Percentiles rank a stretch among this genome's conserved stretches.
Evolutionary conservation across 2,329 filamentous ascomycete genomes (phyloP).

Genomic region (Chaetomiaceae sp.): DNA sequence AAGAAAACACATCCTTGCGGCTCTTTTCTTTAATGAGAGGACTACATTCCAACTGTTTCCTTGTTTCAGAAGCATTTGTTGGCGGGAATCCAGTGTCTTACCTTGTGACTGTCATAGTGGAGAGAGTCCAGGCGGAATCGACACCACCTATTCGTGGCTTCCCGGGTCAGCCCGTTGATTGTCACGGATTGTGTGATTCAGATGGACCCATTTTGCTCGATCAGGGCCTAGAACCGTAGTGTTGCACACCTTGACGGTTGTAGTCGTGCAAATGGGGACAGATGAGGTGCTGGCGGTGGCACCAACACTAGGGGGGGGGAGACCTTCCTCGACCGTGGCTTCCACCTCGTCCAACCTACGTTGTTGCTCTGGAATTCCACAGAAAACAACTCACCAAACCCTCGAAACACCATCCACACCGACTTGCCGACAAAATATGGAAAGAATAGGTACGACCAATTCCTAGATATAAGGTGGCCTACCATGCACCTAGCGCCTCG

Average conservation of each 20-base stretch:
- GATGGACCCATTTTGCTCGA: background rate
- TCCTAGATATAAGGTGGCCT: too few species aligned
- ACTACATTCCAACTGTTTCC: background rate
- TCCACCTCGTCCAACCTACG: too few species aligned
- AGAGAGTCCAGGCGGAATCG: background rate
- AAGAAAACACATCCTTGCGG: background rate
- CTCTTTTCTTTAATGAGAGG: background rate
- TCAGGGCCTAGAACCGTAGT: background rate
- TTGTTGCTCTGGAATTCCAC: background rate
- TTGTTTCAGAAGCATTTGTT: conserved; percentile 1
- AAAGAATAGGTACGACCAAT: too few species aligned
- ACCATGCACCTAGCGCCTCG: too few species aligned
- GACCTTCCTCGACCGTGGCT: background rate
- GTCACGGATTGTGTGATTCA: background rate
- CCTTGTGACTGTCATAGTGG: background rate
- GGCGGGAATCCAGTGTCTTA: conserved; percentile 8
- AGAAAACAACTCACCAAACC: background rate
- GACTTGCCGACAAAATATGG: background rate
- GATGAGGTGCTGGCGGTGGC: background rate
- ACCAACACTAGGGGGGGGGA: background rate
- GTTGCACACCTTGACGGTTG: background rate
- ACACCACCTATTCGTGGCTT: conserved; percentile 1
- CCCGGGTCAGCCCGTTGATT: conserved; percentile 4
- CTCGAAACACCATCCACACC: background rate
- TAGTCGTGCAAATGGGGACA: background rate